These are phyloP conservation scores for Xylariales sp. DNA, from an alignment of 2,329 filamentous ascomycete species.

Conservation along the genomic window DNA sequence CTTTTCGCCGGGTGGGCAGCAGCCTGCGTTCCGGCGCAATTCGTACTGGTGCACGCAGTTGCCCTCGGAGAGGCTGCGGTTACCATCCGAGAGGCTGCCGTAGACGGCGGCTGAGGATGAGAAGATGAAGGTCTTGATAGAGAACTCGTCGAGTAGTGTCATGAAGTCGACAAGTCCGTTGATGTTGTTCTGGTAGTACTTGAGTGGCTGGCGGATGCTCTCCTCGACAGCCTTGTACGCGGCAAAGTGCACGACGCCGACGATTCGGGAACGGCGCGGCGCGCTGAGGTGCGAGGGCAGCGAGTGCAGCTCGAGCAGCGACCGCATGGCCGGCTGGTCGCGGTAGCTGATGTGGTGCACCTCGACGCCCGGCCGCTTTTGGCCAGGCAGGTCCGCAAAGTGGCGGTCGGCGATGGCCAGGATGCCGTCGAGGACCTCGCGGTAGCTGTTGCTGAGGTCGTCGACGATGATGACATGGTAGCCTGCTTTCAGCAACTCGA, in stretches of 20 bases:
- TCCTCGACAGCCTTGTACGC: constrained; percentile 64
- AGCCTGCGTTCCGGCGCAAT: not conserved
- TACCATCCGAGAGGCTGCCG: constrained; percentile 26
- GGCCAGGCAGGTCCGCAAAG: not conserved
- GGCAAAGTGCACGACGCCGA: constrained; percentile 66
- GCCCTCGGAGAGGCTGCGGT: not conserved
- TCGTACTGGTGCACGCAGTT: constrained; percentile 3
- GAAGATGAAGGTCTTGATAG: constrained; percentile 64
- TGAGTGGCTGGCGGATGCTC: constrained; percentile 54
- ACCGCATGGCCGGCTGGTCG: constrained; percentile 27
- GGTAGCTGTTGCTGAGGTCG: constrained; percentile 34
- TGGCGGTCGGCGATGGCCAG: not conserved
- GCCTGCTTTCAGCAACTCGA: constrained; percentile 49
- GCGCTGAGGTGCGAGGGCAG: constrained; percentile 14
- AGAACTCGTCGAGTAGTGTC: constrained; percentile 49
- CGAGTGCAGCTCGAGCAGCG: constrained; percentile 15
- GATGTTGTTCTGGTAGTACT: constrained; percentile 66
- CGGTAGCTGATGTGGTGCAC: constrained; percentile 1
- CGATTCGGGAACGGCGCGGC: constrained; percentile 34
- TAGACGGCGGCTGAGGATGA: constrained; percentile 66
- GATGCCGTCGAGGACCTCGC: constrained; percentile 1
- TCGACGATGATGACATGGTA: constrained; percentile 48
- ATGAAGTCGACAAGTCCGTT: constrained; percentile 34
- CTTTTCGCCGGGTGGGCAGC: not conserved
- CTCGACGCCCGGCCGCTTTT: not conserved